Percentiles rank a stretch among this genome's conserved stretches.
Evolutionary conservation across 805 yeast species (phyloP).

Genomic region (Sungouiozyma ichnusensis): DNA sequence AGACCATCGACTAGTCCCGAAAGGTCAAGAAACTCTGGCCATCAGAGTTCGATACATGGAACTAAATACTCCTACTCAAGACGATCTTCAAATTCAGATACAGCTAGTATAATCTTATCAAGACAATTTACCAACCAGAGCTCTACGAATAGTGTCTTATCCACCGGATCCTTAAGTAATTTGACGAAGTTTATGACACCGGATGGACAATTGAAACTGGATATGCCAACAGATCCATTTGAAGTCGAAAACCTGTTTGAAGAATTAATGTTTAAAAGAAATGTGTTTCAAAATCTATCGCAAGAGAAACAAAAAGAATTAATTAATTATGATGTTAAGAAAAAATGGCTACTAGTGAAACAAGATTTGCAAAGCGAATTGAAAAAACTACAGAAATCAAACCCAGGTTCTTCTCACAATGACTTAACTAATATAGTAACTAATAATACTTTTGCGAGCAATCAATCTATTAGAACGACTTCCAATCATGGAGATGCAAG

Average conservation of each 20-base stretch:
- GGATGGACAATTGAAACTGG: constrained; percentile 34
- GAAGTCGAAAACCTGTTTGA: constrained; percentile 67
- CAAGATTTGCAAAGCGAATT: constrained; percentile 77
- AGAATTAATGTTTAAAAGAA: constrained; percentile 74
- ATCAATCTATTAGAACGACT: background rate
- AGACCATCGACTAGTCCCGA: background rate
- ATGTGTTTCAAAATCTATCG: constrained; percentile 54
- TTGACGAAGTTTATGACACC: constrained; percentile 20
- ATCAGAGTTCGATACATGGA: constrained; percentile 11
- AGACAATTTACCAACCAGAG: constrained; percentile 23
- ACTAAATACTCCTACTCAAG: constrained; percentile 20
- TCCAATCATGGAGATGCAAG: background rate
- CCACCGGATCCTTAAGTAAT: constrained; percentile 22
- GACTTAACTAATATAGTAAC: background rate
- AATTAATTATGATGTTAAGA: constrained; percentile 60
- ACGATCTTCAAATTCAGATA: constrained; percentile 7
- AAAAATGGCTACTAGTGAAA: constrained; percentile 84
- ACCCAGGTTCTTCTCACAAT: constrained; percentile 3
- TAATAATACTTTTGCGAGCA: background rate
- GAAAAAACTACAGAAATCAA: constrained; percentile 40
- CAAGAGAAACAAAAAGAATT: constrained; percentile 66
- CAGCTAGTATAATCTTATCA: constrained; percentile 7
- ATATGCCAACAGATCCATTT: constrained; percentile 54
- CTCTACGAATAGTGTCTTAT: constrained; percentile 18
- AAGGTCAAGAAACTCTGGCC: background rate